Evolutionary conservation across 768 basidiomycete genomes (phyloP).

Genomic region (Leccinellum albellum): DNA sequence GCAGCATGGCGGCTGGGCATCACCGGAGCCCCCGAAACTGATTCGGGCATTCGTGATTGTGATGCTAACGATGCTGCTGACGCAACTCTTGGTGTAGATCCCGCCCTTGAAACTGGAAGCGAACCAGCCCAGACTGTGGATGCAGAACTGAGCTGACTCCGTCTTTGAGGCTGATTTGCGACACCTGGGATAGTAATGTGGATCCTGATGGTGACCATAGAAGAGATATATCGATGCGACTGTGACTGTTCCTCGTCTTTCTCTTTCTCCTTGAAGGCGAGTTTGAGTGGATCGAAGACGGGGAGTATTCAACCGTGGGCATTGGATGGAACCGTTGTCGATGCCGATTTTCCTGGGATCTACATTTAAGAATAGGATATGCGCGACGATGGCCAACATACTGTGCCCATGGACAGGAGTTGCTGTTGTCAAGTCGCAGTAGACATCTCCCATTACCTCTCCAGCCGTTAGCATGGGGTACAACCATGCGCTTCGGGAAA

Average conservation of each 20-base stretch:
- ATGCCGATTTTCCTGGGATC: conserved; percentile 34
- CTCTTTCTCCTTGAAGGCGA: conserved; percentile 21
- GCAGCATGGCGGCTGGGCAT: background rate
- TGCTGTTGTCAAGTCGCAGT: conserved; percentile 48
- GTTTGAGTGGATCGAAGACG: conserved; percentile 18
- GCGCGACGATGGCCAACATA: conserved; percentile 31
- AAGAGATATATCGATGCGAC: conserved; percentile 33
- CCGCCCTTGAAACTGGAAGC: conserved; percentile 15
- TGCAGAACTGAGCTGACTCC: conserved; percentile 13
- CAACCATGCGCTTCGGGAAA: conserved; percentile 72
- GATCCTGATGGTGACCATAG: conserved; percentile 31
- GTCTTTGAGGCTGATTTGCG: conserved; percentile 15
- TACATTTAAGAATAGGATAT: background rate
- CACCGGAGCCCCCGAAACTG: background rate
- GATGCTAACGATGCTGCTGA: background rate
- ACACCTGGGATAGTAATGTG: conserved; percentile 8
- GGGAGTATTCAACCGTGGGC: conserved; percentile 16
- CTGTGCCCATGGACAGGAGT: conserved; percentile 37
- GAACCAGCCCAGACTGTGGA: conserved; percentile 16
- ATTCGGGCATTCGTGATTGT: background rate
- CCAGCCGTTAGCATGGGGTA: conserved; percentile 76
- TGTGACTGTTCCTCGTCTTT: conserved; percentile 28
- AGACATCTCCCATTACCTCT: conserved; percentile 62
- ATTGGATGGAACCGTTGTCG: conserved; percentile 13
- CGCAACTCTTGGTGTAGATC: background rate